A percentile compares a stretch with the other conserved stretches of the same genome.
Evolutionary conservation across 2,329 filamentous ascomycete genomes (phyloP).

Genomic region (Triangularia setosa): DNA sequence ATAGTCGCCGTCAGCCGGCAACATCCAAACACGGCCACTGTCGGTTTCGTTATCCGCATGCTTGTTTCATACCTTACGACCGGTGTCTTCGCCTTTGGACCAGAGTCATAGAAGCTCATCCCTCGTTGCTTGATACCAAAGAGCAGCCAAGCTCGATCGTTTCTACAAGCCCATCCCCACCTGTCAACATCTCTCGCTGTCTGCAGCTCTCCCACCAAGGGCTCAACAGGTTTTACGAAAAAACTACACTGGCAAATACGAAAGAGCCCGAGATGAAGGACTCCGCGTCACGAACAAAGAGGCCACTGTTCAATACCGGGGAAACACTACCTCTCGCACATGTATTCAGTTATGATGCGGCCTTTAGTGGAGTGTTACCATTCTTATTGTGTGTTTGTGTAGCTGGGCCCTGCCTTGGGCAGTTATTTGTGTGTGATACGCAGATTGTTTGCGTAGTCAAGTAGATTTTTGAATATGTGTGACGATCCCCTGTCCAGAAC

Average conservation of each 20-base stretch:
- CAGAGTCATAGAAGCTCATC: not conserved
- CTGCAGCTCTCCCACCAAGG: not conserved
- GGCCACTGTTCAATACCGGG: too few species aligned
- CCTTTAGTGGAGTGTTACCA: too few species aligned
- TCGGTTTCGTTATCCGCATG: slow-evolving; percentile 11
- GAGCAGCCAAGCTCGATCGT: not conserved
- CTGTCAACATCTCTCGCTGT: not conserved
- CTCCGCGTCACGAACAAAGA: too few species aligned
- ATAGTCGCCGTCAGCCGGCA: not conserved
- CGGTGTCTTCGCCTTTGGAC: slow-evolving; percentile 14
- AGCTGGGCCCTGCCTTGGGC: too few species aligned
- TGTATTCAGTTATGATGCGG: too few species aligned
- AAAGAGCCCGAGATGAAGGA: too few species aligned
- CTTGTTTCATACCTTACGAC: slow-evolving; percentile 13
- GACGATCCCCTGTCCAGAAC: too few species aligned
- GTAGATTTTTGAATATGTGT: too few species aligned
- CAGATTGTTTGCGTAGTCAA: too few species aligned
- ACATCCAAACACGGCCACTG: not conserved
- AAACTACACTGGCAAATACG: not conserved
- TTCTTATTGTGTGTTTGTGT: too few species aligned
- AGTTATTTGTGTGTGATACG: too few species aligned
- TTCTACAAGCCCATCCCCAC: not conserved
- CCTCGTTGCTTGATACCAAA: not conserved
- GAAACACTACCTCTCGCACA: too few species aligned
- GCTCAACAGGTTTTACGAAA: not conserved